Evolutionary conservation across 371 early-diverging fungal species (phyloP), one percentile per base, ranked within the genome.

Genomic region (Saksenaea vasiformis): DNA sequence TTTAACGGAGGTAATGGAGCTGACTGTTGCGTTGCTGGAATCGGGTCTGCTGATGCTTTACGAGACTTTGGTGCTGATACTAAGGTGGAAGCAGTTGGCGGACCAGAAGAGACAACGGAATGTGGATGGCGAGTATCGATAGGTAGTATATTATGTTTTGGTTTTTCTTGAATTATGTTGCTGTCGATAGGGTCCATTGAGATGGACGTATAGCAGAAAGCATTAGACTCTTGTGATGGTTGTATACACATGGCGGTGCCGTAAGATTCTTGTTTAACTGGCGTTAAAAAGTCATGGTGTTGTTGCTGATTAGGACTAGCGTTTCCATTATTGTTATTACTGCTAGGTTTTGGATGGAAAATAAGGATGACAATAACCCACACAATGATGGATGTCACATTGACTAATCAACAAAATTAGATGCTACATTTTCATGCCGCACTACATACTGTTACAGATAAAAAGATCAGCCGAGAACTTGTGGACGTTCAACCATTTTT

Each of bases 381-480:
- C 11, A 72, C 56, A 27, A 72, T 56, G 26, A 77, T 65, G 11
- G 71, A 64, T 5, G 69, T 36, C 14, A 76, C 67, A 54, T 80
- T 80, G 44, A 74, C 80, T 80, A 67, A 0, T 11, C 53, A 44
- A 53, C 14, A 47, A 28, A n/a, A 47, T 22, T 55, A 35, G 34
- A 24, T 2, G 15, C 19, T 28, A n/a, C 0, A 11, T 19, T 22
- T 47, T 5, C 17, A 58, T 3, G 14, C n/a, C 38, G 39, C 10
- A 22, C n/a, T 4, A 41, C 27, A 39, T 76, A 74, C 78, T 69
- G 58, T 77, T 77, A 47, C 82, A 79, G 66, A 82, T 82, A 10
- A 82, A 61, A 9, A 79, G 66, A 54, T 82, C 82, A 0, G 80
- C 65, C 5, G 70, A 56, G 60, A 82, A 82, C 41, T 79, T 82